Base-by-base conservation (phyloP, 345 rosid genomes). In the Draba incana region DNA sequence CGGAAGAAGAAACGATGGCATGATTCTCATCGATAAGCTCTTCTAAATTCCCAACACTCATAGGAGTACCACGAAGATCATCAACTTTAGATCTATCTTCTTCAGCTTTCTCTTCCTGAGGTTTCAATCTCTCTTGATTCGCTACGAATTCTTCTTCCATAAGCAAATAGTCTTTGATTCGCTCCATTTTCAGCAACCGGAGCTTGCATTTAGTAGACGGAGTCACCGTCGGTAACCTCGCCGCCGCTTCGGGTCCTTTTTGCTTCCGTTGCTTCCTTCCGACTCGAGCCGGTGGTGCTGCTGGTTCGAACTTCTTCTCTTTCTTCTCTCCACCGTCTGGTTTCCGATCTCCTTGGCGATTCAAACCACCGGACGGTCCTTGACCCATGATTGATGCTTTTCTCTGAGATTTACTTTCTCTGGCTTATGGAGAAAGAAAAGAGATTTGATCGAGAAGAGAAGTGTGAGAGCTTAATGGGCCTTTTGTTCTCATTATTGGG, bases 91-190 rank as follows among this genome's bases (percentile, higher is more conserved):
- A 92, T 62, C 96, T 82, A 59, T 92, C 98, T 73, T 89, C 98
- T 81, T 94, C 97, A 5, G 93, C 96, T 77, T 88, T 92, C 84
- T 94, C 98, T 64, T 94, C 98, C 78, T 88, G 97, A 28, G 96
- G 99, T 78, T 94, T 94, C 64, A 91, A 66, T 37, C 93, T 73
- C 80, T 92, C 98, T 77, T 92, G 98, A 61, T 88, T 91, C 64
- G 96, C 79, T 3, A 94, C 99, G 47, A 91, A 92, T 85, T 89
- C 98, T 53, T 94, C 99, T 80, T 92, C 98, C 98, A 95, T 92
- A 62, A 92, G 52, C 61, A 95, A 72, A 65, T 89, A 92, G 60
- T 89, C 99, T 78, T 95, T 95, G 72, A 88, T 81, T 68, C 97
- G 83, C 77, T 92, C 99, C 69, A 89, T 69, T 75, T 92, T 95